Conservation (phyloP, 768 basidiomycete species). For the Coprinopsis cinerea region DNA sequence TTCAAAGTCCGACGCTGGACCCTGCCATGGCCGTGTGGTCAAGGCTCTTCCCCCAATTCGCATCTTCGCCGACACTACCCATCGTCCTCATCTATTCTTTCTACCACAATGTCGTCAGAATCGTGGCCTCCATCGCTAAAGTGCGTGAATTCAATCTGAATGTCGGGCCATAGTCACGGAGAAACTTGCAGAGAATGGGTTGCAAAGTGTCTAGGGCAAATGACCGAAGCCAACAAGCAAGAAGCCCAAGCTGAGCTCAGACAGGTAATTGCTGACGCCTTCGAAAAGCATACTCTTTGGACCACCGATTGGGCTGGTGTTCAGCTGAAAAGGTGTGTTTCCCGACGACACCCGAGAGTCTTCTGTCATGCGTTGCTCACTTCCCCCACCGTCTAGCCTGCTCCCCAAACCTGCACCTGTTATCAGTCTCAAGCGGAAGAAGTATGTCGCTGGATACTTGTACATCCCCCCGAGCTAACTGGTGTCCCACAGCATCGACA, state of each 20-base stretch:
- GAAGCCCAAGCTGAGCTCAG: conserved; percentile 93
- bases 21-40: neutral
- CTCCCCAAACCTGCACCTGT: conserved; percentile 51
- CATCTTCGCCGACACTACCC: neutral
- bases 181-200: conserved; percentile 76
- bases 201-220: conserved; percentile 85
- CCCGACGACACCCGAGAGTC: conserved; percentile 5
- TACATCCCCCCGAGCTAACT: conserved; percentile 23
- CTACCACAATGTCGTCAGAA: conserved; percentile 6
- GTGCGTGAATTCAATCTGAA: neutral
- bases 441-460: conserved; percentile 33
- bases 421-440: conserved; percentile 65
- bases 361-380: conserved; percentile 15
- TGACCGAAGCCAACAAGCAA: conserved; percentile 78
- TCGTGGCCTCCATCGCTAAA: conserved; percentile 10
- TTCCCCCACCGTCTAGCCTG: conserved; percentile 35
- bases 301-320: conserved; percentile 92
- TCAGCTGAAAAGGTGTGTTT: conserved; percentile 73
- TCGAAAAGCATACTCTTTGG: conserved; percentile 76
- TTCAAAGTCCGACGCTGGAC: neutral
- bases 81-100: neutral
- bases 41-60: neutral
- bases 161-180: neutral
- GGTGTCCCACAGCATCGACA: conserved; percentile 22
- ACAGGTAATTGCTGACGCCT: conserved; percentile 94